A percentile compares a stretch with the other conserved stretches of the same genome.
These are phyloP conservation scores for Kodamaea kaohsiungensis DNA, from an alignment of 805 yeast genomes.

Conservation along the genomic window DNA sequence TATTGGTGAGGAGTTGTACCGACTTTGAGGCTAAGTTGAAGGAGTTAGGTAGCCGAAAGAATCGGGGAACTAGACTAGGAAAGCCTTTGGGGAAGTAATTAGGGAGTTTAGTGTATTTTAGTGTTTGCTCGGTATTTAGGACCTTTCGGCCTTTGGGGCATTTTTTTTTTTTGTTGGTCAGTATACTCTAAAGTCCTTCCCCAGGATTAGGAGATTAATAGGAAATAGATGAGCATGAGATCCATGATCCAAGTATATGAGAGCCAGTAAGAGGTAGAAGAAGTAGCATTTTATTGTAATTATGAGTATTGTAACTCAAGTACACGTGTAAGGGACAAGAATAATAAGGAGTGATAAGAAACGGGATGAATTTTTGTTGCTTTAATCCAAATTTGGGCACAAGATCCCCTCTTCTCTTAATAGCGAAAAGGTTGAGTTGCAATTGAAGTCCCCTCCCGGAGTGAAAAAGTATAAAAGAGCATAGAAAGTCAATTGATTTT, in stretches of 20 bases:
- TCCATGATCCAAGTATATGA: too few species aligned
- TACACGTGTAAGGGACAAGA: too few species aligned
- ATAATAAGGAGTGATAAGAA: too few species aligned
- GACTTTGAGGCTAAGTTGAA: background rate
- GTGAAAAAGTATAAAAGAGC: conserved; percentile 2
- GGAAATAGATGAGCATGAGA: too few species aligned
- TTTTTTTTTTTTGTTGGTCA: too few species aligned
- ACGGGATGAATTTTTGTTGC: background rate
- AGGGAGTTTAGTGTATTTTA: background rate
- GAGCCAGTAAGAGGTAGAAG: too few species aligned
- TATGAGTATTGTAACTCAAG: too few species aligned
- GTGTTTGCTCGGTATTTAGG: background rate
- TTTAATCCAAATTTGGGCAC: background rate
- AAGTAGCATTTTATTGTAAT: too few species aligned
- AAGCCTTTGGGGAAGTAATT: background rate
- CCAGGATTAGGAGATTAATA: too few species aligned
- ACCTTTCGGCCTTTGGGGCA: background rate
- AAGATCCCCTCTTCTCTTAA: conserved; percentile 1
- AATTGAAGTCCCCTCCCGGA: background rate
- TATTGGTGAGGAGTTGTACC: conserved; percentile 3
- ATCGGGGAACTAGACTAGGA: background rate
- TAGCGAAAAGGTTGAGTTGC: background rate
- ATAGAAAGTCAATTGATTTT: background rate
- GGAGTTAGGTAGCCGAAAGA: background rate
- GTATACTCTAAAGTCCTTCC: too few species aligned